A percentile compares a stretch with the other conserved stretches of the same genome.
Evolutionary conservation across 2,329 filamentous ascomycete genomes (phyloP).

Genomic region (Alternaria novae-zelandiae): DNA sequence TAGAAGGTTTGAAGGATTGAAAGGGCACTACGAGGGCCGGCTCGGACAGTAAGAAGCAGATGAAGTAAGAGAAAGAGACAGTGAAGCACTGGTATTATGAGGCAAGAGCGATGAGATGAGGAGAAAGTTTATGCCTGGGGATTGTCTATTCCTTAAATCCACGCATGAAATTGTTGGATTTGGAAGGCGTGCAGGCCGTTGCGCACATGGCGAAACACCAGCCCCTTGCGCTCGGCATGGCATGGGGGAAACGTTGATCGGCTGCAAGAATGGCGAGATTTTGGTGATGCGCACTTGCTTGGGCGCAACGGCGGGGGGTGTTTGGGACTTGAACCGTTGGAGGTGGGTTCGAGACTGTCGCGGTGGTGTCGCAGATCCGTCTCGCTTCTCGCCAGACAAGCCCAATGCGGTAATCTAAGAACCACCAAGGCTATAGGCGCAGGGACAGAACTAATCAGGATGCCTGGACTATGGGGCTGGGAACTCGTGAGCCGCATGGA

Average conservation of each 20-base stretch:
- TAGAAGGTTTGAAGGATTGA: conserved; percentile 38
- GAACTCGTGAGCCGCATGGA: conserved; percentile 35
- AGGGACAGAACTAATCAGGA: conserved; percentile 19
- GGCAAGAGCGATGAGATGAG: conserved; percentile 34
- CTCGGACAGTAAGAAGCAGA: conserved; percentile 43
- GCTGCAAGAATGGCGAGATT: conserved; percentile 41
- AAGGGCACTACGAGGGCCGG: conserved; percentile 51
- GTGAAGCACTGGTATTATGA: conserved; percentile 45
- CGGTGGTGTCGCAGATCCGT: conserved; percentile 46
- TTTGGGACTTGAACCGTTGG: conserved; percentile 42
- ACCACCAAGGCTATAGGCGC: conserved; percentile 28
- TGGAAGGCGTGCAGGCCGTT: conserved; percentile 29
- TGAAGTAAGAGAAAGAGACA: conserved; percentile 41
- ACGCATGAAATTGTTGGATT: conserved; percentile 48
- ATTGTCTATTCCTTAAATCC: conserved; percentile 43
- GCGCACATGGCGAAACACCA: conserved; percentile 47
- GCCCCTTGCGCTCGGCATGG: conserved; percentile 41
- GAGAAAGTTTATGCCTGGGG: conserved; percentile 37
- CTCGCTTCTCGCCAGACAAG: conserved; percentile 39
- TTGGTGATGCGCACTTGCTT: conserved; percentile 27
- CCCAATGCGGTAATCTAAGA: conserved; percentile 30
- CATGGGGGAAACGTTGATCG: conserved; percentile 33
- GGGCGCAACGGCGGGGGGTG: conserved; percentile 21
- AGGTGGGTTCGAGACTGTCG: conserved; percentile 43
- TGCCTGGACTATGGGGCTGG: conserved; percentile 35